Conservation (phyloP, 2,329 filamentous ascomycete genomes). For the Trichoderma lentiforme region DNA sequence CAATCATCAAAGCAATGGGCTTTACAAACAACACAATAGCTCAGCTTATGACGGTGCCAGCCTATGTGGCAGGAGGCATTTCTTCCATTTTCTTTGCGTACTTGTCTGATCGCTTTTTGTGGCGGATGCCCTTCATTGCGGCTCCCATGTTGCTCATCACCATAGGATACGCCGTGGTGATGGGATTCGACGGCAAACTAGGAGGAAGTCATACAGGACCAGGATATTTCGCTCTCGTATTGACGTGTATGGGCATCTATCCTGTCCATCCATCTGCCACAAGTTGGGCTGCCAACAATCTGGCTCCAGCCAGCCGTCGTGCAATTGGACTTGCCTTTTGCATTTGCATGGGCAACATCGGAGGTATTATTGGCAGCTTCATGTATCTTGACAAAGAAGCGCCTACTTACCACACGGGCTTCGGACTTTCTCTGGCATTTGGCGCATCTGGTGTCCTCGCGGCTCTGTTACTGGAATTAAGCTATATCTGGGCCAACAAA, state of each 20-base stretch:
- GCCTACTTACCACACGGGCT: constrained; percentile 36
- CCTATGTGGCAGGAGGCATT: neutral
- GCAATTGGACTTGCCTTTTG: constrained; percentile 38
- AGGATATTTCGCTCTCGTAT: constrained; percentile 64
- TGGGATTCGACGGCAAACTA: constrained; percentile 56
- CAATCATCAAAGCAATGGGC: constrained; percentile 7
- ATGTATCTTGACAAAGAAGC: constrained; percentile 36
- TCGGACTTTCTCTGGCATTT: constrained; percentile 34
- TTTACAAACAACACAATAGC: constrained; percentile 22
- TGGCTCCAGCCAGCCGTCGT: constrained; percentile 42
- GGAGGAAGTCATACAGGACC: constrained; percentile 42
- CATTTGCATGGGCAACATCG: constrained; percentile 38
- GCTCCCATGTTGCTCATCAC: constrained; percentile 42
- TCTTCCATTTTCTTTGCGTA: neutral
- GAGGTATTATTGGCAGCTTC: constrained; percentile 40
- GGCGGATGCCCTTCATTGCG: neutral
- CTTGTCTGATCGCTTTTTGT: constrained; percentile 3
- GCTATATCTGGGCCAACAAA: constrained; percentile 28
- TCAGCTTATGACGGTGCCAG: constrained; percentile 1
- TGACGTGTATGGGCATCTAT: constrained; percentile 68
- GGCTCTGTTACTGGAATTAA: constrained; percentile 30
- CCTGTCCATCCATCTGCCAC: constrained; percentile 62
- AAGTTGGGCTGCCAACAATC: constrained; percentile 67
- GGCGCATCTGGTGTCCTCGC: constrained; percentile 29
- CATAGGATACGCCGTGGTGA: constrained; percentile 53